These are phyloP conservation scores for Candida odintsovae DNA, from an alignment of 805 yeast genomes.

Conservation along the genomic window DNA sequence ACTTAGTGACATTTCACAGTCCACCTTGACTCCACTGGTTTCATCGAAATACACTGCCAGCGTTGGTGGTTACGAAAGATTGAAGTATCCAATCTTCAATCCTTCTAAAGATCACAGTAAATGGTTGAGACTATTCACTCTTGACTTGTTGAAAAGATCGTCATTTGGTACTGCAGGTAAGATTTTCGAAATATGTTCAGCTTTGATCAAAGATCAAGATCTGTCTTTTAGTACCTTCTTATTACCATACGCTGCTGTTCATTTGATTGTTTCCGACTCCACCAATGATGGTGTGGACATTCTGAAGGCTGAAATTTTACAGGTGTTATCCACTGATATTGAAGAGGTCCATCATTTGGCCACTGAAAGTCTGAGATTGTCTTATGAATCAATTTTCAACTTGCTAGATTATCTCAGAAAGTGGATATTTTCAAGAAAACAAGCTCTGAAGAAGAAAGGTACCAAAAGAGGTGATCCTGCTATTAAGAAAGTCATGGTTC, in stretches of 20 bases:
- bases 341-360: slow-evolving; percentile 43
- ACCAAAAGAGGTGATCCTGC: slow-evolving; percentile 24
- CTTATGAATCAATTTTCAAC: slow-evolving; percentile 70
- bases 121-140: slow-evolving; percentile 71
- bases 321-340: slow-evolving; percentile 46
- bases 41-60: slow-evolving; percentile 62
- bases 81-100: slow-evolving; percentile 61
- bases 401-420: slow-evolving; percentile 79
- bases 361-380: slow-evolving; percentile 54
- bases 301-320: slow-evolving; percentile 53
- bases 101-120: slow-evolving; percentile 47
- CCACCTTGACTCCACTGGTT: slow-evolving; percentile 70
- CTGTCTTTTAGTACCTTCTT: slow-evolving; percentile 62
- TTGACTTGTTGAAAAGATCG: slow-evolving; percentile 51
- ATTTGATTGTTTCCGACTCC: slow-evolving; percentile 47
- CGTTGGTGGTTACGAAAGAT: slow-evolving; percentile 37
- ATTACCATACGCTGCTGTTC: slow-evolving; percentile 70
- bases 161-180: slow-evolving; percentile 22
- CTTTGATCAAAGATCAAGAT: slow-evolving; percentile 65
- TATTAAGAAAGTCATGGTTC: slow-evolving; percentile 34
- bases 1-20: slow-evolving; percentile 59
- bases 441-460: slow-evolving; percentile 15
- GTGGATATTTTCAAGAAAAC: slow-evolving; percentile 42
- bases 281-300: slow-evolving; percentile 33
- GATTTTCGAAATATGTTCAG: slow-evolving; percentile 60